These are phyloP conservation scores for Starmera quercuum DNA, from an alignment of 805 yeast genomes.

Conservation along the genomic window DNA sequence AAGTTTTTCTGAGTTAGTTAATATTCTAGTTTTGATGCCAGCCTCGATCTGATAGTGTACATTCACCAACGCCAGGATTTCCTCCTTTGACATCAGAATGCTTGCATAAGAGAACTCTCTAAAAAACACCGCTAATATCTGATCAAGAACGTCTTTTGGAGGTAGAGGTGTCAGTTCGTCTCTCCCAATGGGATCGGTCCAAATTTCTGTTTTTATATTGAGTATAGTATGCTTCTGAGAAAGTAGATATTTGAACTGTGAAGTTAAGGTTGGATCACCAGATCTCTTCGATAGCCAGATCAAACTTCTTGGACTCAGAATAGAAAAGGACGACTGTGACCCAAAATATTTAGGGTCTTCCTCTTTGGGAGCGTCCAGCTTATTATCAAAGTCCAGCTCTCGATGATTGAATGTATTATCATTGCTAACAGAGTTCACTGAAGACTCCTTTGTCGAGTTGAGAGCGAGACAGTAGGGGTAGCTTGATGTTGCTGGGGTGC, in stretches of 20 bases:
- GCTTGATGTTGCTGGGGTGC: no score
- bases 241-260: constrained; percentile 19
- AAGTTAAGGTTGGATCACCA: constrained; percentile 10
- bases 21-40: constrained; percentile 5
- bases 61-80: constrained; percentile 12
- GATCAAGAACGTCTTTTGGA: constrained; percentile 12
- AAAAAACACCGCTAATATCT: constrained; percentile 10
- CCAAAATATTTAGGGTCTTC: constrained; percentile 14
- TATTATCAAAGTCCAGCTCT: background rate
- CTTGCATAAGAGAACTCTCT: constrained; percentile 4
- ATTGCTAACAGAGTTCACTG: no score
- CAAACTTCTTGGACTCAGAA: constrained; percentile 34
- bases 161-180: constrained; percentile 24
- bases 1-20: constrained; percentile 24
- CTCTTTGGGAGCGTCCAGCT: constrained; percentile 1
- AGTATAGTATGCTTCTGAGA: constrained; percentile 13
- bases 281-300: constrained; percentile 26
- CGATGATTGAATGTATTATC: constrained; percentile 1
- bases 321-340: constrained; percentile 22
- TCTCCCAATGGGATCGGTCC: constrained; percentile 28
- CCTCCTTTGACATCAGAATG: constrained; percentile 9
- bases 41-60: constrained; percentile 8
- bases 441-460: no score
- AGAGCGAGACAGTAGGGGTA: no score
- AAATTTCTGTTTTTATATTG: constrained; percentile 13